Conservation (phyloP, 116 monocot genomes). For the Dioscorea cayenensis region DNA sequence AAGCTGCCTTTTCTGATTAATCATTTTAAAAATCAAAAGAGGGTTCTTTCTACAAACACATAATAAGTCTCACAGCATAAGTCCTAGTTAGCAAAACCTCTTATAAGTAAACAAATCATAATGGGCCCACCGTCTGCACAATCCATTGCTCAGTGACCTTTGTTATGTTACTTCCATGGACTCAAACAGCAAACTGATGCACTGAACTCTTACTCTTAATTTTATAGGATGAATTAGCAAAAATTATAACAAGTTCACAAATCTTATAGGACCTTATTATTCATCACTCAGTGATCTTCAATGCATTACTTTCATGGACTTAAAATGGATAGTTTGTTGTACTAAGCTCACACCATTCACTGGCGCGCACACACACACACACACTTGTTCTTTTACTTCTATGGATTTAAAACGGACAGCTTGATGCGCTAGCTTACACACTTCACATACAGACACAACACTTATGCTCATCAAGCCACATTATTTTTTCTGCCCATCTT, state of each 20-base stretch:
- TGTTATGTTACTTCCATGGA: no score
- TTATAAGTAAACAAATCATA: not conserved
- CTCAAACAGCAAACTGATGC: not conserved
- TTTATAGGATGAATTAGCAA: not conserved
- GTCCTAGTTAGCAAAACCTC: not conserved
- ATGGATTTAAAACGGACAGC: not conserved
- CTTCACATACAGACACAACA: not conserved
- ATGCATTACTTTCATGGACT: not conserved
- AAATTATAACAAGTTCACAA: not conserved
- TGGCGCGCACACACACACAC: not conserved
- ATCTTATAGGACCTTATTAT: not conserved
- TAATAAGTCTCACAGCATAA: not conserved
- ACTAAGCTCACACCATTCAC: not conserved
- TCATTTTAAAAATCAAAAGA: no score
- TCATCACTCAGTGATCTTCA: not conserved
- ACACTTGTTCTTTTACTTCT: not conserved
- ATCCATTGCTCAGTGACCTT: no score
- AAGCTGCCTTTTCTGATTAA: no score
- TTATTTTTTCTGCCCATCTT: no score
- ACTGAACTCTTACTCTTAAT: not conserved
- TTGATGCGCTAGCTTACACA: not conserved
- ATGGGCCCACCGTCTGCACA: not conserved
- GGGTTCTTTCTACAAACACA: not conserved
- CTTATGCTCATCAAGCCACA: not conserved
- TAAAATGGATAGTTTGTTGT: no score